Percentiles rank a stretch among this genome's conserved stretches.
These are phyloP conservation scores for Lumnitzera littorea DNA, from an alignment of 345 rosid genomes.

Conservation along the genomic window DNA sequence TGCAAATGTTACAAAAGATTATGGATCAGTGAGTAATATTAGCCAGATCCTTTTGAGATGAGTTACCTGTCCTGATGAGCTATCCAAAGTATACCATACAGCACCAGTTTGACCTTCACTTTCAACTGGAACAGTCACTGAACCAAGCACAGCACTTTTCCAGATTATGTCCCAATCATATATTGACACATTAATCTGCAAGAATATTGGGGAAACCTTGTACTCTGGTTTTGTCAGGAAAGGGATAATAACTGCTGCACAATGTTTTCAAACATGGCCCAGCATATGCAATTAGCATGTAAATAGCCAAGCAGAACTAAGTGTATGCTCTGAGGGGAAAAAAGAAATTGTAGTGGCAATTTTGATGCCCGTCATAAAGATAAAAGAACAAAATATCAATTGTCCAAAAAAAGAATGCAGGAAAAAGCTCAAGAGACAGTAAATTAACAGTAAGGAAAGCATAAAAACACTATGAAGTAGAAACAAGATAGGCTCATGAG, in stretches of 20 bases:
- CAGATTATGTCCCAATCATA: constrained; percentile 99
- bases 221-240: not conserved
- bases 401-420: not conserved
- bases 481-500: not conserved
- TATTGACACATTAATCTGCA: constrained; percentile 86
- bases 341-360: too few species aligned
- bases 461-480: not conserved
- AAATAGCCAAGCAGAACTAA: too few species aligned
- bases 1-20: constrained; percentile 1
- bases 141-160: constrained; percentile 97
- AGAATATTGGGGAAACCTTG: constrained; percentile 5
- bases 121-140: constrained; percentile 80
- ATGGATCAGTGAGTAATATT: constrained; percentile 10
- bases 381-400: not conserved
- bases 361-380: too few species aligned
- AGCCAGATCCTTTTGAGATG: constrained; percentile 13
- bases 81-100: constrained; percentile 82
- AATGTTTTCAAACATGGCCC: too few species aligned
- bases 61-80: constrained; percentile 88
- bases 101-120: constrained; percentile 88
- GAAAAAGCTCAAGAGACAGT: too few species aligned
- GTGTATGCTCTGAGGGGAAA: too few species aligned
- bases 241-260: not conserved
- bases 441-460: not conserved
- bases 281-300: too few species aligned